Base-by-base conservation (phyloP, 345 rosid genomes). In the Noccaea bulbosa region DNA sequence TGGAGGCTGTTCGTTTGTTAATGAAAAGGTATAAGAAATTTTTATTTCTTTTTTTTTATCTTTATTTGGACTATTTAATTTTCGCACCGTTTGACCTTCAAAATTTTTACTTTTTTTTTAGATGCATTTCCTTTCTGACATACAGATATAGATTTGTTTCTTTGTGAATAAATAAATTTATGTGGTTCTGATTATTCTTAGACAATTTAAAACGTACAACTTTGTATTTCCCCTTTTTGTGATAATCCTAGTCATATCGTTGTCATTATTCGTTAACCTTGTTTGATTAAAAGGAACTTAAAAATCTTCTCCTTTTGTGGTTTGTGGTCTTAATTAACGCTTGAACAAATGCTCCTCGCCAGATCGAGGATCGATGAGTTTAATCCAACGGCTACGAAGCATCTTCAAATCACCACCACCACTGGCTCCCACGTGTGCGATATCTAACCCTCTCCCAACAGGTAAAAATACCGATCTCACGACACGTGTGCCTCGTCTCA, bases 271-370 rank as follows among this genome's bases (percentile, higher is more conserved):
- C 4, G 3, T 27, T 27, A 27, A 27, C 30, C 30, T 27, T 27
- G 30, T 27, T 4, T 27, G 3, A 27, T 33, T 15, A 15, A 16
- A 62, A 46, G 16, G 54, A 62, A 46, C 11, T 62, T 33, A 6
- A 62, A 62, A 46, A 46, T 62, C 27, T 16, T 62, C 2, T 46
- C 67, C 44, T 16, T 41, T 46, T 6, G 6, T n/a, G n/a, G n/a
- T n/a, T n/a, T n/a, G n/a, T 62, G 54, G 30, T 15, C 32, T 45
- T 44, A 30, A 16, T 56, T 45, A 61, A 48, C 78, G 72, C 11
- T 90, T 81, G 27, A 86, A 86, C 57, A 91, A 69, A 20, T 89
- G 90, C 60, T 89, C 94, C 75, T 89, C 94, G 2, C 97, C 97
- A 0, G 96, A 85, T 47, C 10, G 78, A 52, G 54, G 80, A 77